Percentiles rank a stretch among this genome's conserved stretches.
phyloP scores from a whole-genome alignment of 2,329 filamentous ascomycete species.

The Setomelanomma holmii region DNA sequence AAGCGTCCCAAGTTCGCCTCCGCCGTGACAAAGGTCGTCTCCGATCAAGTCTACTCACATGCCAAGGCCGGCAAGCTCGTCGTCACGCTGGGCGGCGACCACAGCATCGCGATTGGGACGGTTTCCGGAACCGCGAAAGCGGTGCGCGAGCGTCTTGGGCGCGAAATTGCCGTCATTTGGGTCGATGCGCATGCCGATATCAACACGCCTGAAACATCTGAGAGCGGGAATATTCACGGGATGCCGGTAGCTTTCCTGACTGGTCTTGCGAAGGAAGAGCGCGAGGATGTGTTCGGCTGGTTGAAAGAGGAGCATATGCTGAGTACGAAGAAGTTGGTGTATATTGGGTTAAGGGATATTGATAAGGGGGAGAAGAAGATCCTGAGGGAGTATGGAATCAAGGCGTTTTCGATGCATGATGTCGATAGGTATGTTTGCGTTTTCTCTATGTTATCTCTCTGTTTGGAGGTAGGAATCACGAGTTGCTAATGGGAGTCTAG shows the following conservation, averaged over 20 bases:
- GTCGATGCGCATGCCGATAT: conserved; percentile 98
- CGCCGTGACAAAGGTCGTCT: conserved; percentile 80
- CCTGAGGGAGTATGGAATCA: conserved; percentile 85
- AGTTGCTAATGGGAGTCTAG: conserved; percentile 53
- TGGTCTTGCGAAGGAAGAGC: conserved; percentile 78
- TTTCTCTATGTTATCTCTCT: no score
- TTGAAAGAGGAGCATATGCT: conserved; percentile 73
- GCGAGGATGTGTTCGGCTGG: conserved; percentile 89
- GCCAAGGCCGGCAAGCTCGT: conserved; percentile 84
- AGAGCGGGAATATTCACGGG: conserved; percentile 93
- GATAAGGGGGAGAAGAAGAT: conserved; percentile 94
- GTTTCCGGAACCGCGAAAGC: conserved; percentile 88
- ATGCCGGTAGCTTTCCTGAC: conserved; percentile 96
- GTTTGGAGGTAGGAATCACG: no score
- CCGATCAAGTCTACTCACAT: conserved; percentile 85
- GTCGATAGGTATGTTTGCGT: conserved; percentile 82
- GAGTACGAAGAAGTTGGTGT: conserved; percentile 86
- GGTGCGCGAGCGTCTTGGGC: conserved; percentile 78
- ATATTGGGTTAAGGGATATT: conserved; percentile 93
- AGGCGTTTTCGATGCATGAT: conserved; percentile 98
- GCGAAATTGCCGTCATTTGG: conserved; percentile 96
- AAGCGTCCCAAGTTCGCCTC: conserved; percentile 90
- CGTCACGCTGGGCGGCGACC: conserved; percentile 92
- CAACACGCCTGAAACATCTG: conserved; percentile 91
- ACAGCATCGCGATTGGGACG: conserved; percentile 94